Evolutionary conservation across 129 eudicot species (phyloP), one percentile per base, ranked within the genome.

Genomic region (Flaveria robusta): DNA sequence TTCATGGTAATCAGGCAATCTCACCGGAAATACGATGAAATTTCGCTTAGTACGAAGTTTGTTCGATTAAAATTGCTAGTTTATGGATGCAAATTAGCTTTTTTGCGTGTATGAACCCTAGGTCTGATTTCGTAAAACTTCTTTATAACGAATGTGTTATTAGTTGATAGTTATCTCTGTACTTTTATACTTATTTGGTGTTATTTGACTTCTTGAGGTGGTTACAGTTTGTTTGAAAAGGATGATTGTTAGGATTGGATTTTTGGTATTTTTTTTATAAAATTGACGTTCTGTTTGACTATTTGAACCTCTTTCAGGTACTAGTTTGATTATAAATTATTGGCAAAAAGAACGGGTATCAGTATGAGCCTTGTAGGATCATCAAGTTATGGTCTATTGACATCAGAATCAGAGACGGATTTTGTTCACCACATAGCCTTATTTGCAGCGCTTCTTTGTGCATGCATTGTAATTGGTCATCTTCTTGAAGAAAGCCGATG

Each of bases 401-500:
- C 74, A 47, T 39, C 79, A 47, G 80, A 87, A 19, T 75, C 90
- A 15, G 90, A 87, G 68, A 83, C 83, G 14, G 64, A 81, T 2
- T 89, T 80, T 15, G 83, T 87, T 65, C 89, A 87, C 70, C 87
- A 90, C 52, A 87, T 90, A 74, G 89, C 87, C 54, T 43, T 90
- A 51, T 90, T 87, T 59, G 90, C 83, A 77, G 96, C 96, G 19
- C 88, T 90, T 54, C 90, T 90, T 50, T 87, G 92, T 74, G 84
- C 80, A 19, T 87, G 96, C 71, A 90, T 90, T 62, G 85, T 90
- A 56, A 73, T 90, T 18, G 96, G 96, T 27, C 96, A 90, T 75
- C 86, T 90, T 14, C 90, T 87, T 2, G 92, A 90, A 77, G 92
- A 90, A 82, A 87, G 87, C 60, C 81, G 81, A 16, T 90, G 96